phyloP scores from a whole-genome alignment of 2,329 filamentous ascomycete genomes.

The Chrysoporthe deuterocubensis region DNA sequence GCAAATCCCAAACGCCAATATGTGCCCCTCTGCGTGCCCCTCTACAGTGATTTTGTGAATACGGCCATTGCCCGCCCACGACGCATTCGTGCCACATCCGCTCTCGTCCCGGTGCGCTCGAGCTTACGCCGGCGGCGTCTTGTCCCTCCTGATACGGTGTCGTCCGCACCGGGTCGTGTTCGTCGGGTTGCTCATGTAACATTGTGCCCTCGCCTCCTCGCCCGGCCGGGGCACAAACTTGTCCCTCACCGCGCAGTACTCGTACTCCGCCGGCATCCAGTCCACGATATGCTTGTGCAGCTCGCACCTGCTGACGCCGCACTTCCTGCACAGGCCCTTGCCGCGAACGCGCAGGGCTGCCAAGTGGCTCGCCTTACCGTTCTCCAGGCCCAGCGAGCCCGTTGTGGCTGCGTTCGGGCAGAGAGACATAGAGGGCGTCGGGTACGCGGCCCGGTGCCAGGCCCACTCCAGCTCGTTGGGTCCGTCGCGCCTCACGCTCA shows the following conservation, averaged over 20 bases:
- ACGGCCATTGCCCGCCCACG: neutral
- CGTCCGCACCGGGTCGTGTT: conserved; percentile 62
- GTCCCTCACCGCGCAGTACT: conserved; percentile 65
- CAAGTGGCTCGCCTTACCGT: conserved; percentile 38
- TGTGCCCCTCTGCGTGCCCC: neutral
- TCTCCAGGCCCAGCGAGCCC: conserved; percentile 19
- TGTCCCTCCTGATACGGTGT: conserved; percentile 45
- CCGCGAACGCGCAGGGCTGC: conserved; percentile 57
- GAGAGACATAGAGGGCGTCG: conserved; percentile 30
- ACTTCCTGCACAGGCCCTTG: conserved; percentile 66
- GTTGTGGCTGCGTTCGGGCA: conserved; percentile 18
- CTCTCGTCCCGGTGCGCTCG: no score
- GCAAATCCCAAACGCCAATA: neutral
- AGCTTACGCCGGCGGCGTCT: conserved; percentile 17
- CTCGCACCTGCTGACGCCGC: conserved; percentile 64
- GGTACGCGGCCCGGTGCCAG: conserved; percentile 59
- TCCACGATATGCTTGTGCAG: conserved; percentile 64
- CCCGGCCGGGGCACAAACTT: conserved; percentile 57
- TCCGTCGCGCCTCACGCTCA: conserved; percentile 60
- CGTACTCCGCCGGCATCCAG: conserved; percentile 60
- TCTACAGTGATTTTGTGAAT: neutral
- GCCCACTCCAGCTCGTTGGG: conserved; percentile 68
- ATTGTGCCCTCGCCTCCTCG: conserved; percentile 53
- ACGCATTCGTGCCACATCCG: neutral
- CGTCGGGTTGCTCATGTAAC: conserved; percentile 64